A percentile compares a stretch with the other conserved stretches of the same genome.
These are phyloP conservation scores for Botryococcus braunii DNA, from an alignment of 163 green algal species.

Conservation along the genomic window DNA sequence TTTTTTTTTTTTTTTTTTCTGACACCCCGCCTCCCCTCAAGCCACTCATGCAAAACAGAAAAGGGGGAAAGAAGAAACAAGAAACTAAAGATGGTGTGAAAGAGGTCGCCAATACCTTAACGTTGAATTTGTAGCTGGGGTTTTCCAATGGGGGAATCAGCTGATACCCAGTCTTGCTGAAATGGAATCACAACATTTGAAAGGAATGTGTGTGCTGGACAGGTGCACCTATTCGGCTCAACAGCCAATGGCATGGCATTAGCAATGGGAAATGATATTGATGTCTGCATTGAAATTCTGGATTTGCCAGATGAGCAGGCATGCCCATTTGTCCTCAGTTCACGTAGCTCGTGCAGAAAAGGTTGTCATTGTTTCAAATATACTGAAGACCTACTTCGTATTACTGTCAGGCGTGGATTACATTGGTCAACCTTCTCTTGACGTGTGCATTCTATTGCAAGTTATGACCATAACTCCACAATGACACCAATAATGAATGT, in stretches of 20 bases:
- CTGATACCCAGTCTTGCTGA: too few species aligned
- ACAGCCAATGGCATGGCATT: constrained; percentile 75
- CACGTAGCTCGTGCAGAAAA: background rate
- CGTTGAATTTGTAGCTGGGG: too few species aligned
- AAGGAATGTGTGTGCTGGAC: constrained; percentile 30
- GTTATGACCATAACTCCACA: too few species aligned
- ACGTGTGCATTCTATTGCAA: background rate
- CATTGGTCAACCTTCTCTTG: background rate
- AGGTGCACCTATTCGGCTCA: constrained; percentile 68
- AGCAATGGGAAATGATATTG: constrained; percentile 70
- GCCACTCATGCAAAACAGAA: too few species aligned
- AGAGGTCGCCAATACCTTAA: constrained; percentile 23
- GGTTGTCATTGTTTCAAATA: background rate
- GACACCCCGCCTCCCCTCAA: too few species aligned
- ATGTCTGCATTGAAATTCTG: constrained; percentile 68
- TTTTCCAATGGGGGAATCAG: too few species aligned
- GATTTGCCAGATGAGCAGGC: constrained; percentile 27
- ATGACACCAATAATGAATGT: too few species aligned
- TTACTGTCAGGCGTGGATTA: background rate
- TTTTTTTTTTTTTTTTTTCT: too few species aligned
- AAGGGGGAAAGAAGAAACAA: background rate
- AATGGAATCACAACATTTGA: too few species aligned
- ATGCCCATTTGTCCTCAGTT: background rate
- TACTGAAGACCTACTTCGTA: background rate
- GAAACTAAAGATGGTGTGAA: constrained; percentile 10